phyloP scores from a whole-genome alignment of 345 rosid genomes.

The Eucalyptus tenuipes region DNA sequence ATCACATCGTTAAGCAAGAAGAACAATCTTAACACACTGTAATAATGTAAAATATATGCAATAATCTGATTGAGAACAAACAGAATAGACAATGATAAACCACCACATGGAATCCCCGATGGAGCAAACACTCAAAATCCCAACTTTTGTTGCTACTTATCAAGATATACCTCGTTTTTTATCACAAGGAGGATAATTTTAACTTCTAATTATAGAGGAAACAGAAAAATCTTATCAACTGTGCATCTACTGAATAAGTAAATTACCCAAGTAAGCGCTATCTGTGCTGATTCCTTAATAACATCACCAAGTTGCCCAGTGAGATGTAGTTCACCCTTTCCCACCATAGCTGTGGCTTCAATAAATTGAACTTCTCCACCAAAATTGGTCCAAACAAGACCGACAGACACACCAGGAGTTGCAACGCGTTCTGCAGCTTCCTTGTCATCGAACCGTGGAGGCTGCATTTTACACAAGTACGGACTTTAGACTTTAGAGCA shows the following conservation, averaged over 20 bases:
- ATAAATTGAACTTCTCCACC: constrained; percentile 99
- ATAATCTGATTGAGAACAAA: not conserved
- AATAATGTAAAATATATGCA: not conserved
- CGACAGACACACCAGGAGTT: constrained; percentile 84
- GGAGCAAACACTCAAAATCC: not conserved
- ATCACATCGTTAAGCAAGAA: not conserved
- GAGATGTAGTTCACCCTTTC: constrained; percentile 91
- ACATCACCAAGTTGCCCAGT: constrained; percentile 99
- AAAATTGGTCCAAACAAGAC: constrained; percentile 96
- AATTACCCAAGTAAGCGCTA: constrained; percentile 97
- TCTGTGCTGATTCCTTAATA: constrained; percentile 94
- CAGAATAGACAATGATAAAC: not conserved
- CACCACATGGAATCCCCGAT: not conserved
- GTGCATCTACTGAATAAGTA: not conserved
- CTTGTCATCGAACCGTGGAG: constrained; percentile 83
- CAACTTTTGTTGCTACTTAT: not conserved
- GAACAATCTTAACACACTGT: not conserved
- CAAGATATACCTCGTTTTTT: not conserved
- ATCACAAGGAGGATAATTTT: not conserved
- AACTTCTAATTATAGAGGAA: not conserved
- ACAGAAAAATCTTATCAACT: not conserved
- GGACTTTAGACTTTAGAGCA: not conserved
- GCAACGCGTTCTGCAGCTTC: constrained; percentile 98
- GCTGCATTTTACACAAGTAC: constrained; percentile 37
- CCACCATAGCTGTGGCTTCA: constrained; percentile 85